Evolutionary conservation across 495 filamentous ascomycete genomes (phyloP), one percentile per base, ranked within the genome.

Genomic region (Evernia prunastri): DNA sequence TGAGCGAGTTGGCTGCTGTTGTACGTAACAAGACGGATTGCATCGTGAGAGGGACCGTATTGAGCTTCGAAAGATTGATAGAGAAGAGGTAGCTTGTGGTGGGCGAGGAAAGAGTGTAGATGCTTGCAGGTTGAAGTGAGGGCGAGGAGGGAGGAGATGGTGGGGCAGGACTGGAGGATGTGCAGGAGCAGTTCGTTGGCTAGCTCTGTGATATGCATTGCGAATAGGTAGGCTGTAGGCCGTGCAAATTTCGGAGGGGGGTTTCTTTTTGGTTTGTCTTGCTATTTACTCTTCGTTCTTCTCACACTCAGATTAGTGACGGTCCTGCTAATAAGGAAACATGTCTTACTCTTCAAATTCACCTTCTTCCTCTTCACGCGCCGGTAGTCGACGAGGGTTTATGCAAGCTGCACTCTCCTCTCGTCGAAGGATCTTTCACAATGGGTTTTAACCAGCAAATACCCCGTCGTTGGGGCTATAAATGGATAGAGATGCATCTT

Each of bases 381-480:
- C 27, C 4, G 36, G 10, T 56, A 35, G n/a, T 39, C 51, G 23
- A 27, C 10, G 59, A 63, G 60, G 56, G 42, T 36, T 60, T 56
- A 54, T 56, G 56, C 62, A 70, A 61, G 53, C 40, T 64, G 56
- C 63, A 66, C 37, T 66, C 66, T 56, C 61, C 69, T 67, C 73
- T 73, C 66, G 74, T 76, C 70, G 71, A 74, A 70, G 71, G 64
- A 67, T 59, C 70, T 66, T 70, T 66, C 71, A 68, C 70, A 76
- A 71, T 62, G 70, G 66, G 35, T 35, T 75, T 81, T 75, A 89
- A 77, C 80, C 78, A 60, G 72, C 71, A 66, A 73, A 71, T 68
- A 89, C 89, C 88, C 88, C 88, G 71, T 72, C 85, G 71, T 86
- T 89, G 88, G 88, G 89, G 87, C 82, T 88, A 84, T 86, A 72